Conservation (phyloP, 208 protist species). For the Acanthamoeba castellanii region DNA sequence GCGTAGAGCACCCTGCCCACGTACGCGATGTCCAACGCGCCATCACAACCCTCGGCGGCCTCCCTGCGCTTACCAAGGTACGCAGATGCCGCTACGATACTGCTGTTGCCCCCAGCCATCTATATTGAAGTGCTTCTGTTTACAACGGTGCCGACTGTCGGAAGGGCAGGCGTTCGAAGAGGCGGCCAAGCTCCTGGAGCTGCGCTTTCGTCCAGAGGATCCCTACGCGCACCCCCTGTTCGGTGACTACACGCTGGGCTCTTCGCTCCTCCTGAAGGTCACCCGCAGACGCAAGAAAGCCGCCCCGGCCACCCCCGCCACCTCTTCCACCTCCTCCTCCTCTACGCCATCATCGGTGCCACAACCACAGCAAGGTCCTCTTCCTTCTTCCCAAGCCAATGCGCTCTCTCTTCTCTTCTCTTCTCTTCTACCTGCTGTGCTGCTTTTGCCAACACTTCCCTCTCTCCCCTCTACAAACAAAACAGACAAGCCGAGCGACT, state of each 20-base stretch:
- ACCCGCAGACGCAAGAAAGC: constrained; percentile 24
- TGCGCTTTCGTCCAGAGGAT: constrained; percentile 67
- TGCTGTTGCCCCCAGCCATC: too few species aligned
- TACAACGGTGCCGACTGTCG: not conserved
- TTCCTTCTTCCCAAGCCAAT: too few species aligned
- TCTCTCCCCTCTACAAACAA: not conserved
- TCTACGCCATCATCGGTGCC: not conserved
- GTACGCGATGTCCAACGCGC: constrained; percentile 23
- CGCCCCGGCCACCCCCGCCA: not conserved
- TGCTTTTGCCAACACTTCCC: not conserved
- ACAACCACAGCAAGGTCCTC: not conserved
- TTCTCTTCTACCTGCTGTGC: too few species aligned
- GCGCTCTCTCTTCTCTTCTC: too few species aligned
- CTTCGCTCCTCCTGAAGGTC: constrained; percentile 52
- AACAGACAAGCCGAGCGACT: not conserved
- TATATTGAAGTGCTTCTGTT: too few species aligned
- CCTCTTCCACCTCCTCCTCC: not conserved
- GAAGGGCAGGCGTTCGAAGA: constrained; percentile 14
- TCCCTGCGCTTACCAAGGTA: constrained; percentile 42
- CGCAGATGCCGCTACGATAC: not conserved
- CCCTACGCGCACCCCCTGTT: constrained; percentile 52
- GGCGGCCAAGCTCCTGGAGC: constrained; percentile 54
- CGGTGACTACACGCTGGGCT: constrained; percentile 52
- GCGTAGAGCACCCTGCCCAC: constrained; percentile 53
- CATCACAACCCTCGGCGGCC: not conserved